Base-by-base conservation (phyloP, 768 basidiomycete genomes). In the Naganishia vishniacii region DNA sequence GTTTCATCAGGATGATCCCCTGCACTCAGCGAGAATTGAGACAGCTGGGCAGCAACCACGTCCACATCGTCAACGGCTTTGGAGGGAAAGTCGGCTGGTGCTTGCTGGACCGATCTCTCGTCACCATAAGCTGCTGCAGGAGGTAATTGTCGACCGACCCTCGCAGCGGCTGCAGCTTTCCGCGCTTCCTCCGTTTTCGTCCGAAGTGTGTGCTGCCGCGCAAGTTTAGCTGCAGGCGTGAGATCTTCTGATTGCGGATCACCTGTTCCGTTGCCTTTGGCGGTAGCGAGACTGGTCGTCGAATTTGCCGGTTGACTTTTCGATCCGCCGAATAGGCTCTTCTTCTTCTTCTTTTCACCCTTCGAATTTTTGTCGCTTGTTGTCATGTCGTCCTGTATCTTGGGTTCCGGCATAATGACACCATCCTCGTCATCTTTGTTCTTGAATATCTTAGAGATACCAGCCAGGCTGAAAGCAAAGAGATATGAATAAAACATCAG, bases 401-500 rank as follows among this genome's bases (percentile, higher is more conserved):
- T 59, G 41, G 64, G 59, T 56, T 68, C 59, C 66, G 68, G 48
- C 65, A 84, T 41, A 69, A 64, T 56, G 4, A 70, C 81, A 69
- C 83, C 83, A 67, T 84, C 85, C 72, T 85, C 80, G 31, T 78
- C 76, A 61, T 82, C 80, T 68, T 77, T 78, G 74, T 91, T 90
- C 78, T 93, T 94, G 83, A 98, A 95, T 63, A 97, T 80, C 51
- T 88, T 89, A 20, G 91, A 91, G 75, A 97, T 92, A 29, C 91
- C 88, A 59, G 88, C 87, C 42, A 97, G 79, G 40, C 89, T 91
- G 45, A 2, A 11, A 23, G 25, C 13, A 15, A 6, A 23, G 16
- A 11, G 18, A 34, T 58, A 65, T 58, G 23, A 25, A 25, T 8
- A 29, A 2, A 41, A 20, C 28, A 47, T 5, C 7, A 28, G 42